Percentiles rank a stretch among this genome's conserved stretches.
phyloP scores from a whole-genome alignment of 2,329 filamentous ascomycete genomes.

The Nigrospora sphaerica region DNA sequence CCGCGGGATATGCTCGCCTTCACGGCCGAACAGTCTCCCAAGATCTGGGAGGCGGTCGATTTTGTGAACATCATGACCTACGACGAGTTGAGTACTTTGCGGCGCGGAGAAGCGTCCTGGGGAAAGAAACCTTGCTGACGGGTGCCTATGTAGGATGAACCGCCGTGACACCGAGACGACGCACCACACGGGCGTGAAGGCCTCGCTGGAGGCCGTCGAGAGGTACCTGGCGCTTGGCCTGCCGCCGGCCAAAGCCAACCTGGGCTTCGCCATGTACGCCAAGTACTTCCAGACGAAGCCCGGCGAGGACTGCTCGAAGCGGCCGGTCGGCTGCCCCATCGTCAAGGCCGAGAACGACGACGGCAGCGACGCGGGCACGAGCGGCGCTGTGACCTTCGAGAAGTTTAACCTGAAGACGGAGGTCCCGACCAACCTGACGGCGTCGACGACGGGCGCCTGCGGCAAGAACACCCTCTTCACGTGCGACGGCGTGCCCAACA shows the following conservation, averaged over 20 bases:
- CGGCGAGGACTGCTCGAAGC: constrained; percentile 27
- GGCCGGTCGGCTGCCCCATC: constrained; percentile 47
- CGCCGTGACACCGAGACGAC: constrained; percentile 56
- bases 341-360: constrained; percentile 47
- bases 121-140: constrained; percentile 19
- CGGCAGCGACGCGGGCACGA: constrained; percentile 50
- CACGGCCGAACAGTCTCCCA: constrained; percentile 47
- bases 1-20: constrained; percentile 62
- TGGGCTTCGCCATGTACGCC: constrained; percentile 61
- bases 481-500: constrained; percentile 15
- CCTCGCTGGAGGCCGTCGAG: constrained; percentile 46
- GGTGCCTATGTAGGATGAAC: constrained; percentile 66
- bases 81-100: constrained; percentile 9
- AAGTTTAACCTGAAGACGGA: constrained; percentile 12
- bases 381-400: constrained; percentile 51
- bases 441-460: constrained; percentile 21
- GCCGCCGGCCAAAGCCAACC: constrained; percentile 44
- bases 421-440: constrained; percentile 16
- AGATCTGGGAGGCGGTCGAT: constrained; percentile 53
- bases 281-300: constrained; percentile 54
- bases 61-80: constrained; percentile 54
- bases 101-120: background rate
- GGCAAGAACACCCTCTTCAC: constrained; percentile 18
- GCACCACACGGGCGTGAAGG: constrained; percentile 58
- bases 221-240: constrained; percentile 52